Percentiles rank a stretch among this genome's conserved stretches.
These are phyloP conservation scores for Naegleria gruberi DNA, from an alignment of 208 protist species.

Conservation along the genomic window DNA sequence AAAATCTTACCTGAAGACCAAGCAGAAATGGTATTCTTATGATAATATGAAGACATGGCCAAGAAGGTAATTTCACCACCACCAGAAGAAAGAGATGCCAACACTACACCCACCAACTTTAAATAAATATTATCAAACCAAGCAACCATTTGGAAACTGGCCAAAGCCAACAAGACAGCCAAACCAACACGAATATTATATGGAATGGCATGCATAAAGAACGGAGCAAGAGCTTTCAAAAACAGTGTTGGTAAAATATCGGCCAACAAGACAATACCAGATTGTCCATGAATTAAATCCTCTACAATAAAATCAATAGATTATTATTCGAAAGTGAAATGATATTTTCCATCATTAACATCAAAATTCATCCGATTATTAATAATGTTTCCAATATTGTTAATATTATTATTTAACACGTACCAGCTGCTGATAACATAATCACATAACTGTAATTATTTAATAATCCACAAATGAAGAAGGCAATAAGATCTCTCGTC, in stretches of 20 bases:
- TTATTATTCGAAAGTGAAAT: no score
- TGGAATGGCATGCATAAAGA: slow-evolving; percentile 30
- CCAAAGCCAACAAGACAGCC: background rate
- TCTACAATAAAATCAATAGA: slow-evolving; percentile 27
- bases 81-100: slow-evolving; percentile 24
- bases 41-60: background rate
- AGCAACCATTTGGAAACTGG: slow-evolving; percentile 14
- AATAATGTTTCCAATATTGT: background rate
- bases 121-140: background rate
- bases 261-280: slow-evolving; percentile 26
- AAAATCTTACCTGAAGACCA: background rate
- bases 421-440: background rate
- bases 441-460: slow-evolving; percentile 30
- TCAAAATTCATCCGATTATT: background rate
- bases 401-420: background rate
- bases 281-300: slow-evolving; percentile 26
- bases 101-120: slow-evolving; percentile 21
- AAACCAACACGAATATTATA: background rate
- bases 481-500: slow-evolving; percentile 8
- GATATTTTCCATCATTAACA: background rate
- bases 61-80: slow-evolving; percentile 36
- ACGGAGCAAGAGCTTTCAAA: slow-evolving; percentile 29
- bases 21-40: background rate
- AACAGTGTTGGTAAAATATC: slow-evolving; percentile 35
- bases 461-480: slow-evolving; percentile 32